A percentile compares a stretch with the other conserved stretches of the same genome.
phyloP scores from a whole-genome alignment of 345 rosid species.

The Syzygium aqueum region DNA sequence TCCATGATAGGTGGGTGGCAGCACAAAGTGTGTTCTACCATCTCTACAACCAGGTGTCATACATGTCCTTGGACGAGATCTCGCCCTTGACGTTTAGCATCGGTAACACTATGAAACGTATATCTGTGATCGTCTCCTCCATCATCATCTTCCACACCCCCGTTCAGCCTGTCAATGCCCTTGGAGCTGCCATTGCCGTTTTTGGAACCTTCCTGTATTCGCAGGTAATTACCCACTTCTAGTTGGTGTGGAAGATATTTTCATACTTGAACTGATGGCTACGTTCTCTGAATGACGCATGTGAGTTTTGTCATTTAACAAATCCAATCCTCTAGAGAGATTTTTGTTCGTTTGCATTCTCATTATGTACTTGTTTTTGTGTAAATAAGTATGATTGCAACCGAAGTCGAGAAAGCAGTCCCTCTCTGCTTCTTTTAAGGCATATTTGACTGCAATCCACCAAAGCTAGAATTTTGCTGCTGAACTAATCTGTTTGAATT shows the following conservation, averaged over 20 bases:
- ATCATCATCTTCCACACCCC: conserved; percentile 98
- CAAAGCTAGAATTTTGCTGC: neutral
- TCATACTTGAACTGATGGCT: neutral
- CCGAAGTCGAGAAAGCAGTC: neutral
- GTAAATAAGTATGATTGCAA: neutral
- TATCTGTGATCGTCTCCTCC: conserved; percentile 92
- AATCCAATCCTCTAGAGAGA: neutral
- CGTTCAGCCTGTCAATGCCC: conserved; percentile 81
- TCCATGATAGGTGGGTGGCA: conserved; percentile 70
- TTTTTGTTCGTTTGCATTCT: neutral
- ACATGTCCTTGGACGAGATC: conserved; percentile 95
- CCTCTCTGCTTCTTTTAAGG: neutral
- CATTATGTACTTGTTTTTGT: neutral
- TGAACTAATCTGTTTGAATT: neutral
- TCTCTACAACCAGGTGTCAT: conserved; percentile 95
- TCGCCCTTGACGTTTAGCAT: conserved; percentile 95
- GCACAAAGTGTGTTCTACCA: conserved; percentile 99
- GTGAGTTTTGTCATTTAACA: neutral
- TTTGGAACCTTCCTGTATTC: conserved; percentile 97
- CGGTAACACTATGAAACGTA: conserved; percentile 97
- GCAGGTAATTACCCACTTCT: conserved; percentile 43
- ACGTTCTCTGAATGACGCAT: neutral
- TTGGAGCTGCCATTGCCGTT: conserved; percentile 94
- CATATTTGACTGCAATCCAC: neutral
- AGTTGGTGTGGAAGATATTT: neutral